These are phyloP conservation scores for Pelargonium australe DNA, from an alignment of 441 rosid genomes.

Conservation along the genomic window DNA sequence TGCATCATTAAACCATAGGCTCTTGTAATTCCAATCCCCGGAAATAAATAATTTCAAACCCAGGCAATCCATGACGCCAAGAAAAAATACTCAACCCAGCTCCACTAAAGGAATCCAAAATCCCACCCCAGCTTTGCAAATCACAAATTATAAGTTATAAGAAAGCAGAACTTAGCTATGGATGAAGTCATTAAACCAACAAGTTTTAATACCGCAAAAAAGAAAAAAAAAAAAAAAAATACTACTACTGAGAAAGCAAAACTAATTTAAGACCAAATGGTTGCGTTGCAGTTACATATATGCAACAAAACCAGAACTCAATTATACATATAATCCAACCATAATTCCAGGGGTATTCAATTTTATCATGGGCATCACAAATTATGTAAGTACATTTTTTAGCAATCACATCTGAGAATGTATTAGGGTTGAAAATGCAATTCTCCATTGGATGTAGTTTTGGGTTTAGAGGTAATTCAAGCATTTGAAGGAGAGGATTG, in stretches of 20 bases:
- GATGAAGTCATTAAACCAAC: not conserved
- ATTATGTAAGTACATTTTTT: not conserved
- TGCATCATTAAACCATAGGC: constrained; percentile 4
- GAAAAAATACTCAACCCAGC: not conserved
- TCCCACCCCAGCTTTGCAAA: not conserved
- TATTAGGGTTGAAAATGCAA: not conserved
- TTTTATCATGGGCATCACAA: not conserved
- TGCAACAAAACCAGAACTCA: not conserved
- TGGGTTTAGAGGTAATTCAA: constrained; percentile 13
- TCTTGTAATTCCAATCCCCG: not conserved
- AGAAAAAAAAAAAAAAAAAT: too few relatives aligned
- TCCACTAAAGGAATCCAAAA: not conserved
- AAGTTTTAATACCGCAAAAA: not conserved
- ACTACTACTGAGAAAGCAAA: not conserved
- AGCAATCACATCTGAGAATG: constrained; percentile 2
- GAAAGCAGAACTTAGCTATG: not conserved
- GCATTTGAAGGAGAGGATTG: constrained; percentile 7
- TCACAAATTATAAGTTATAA: not conserved
- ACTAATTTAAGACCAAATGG: not conserved
- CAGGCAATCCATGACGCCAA: not conserved
- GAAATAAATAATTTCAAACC: not conserved
- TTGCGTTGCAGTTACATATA: not conserved
- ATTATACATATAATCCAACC: not conserved
- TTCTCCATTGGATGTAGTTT: constrained; percentile 1
- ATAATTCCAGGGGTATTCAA: not conserved